Evolutionary conservation across 2,329 filamentous ascomycete genomes (phyloP).

Genomic region (Incumbomyces delicatus): DNA sequence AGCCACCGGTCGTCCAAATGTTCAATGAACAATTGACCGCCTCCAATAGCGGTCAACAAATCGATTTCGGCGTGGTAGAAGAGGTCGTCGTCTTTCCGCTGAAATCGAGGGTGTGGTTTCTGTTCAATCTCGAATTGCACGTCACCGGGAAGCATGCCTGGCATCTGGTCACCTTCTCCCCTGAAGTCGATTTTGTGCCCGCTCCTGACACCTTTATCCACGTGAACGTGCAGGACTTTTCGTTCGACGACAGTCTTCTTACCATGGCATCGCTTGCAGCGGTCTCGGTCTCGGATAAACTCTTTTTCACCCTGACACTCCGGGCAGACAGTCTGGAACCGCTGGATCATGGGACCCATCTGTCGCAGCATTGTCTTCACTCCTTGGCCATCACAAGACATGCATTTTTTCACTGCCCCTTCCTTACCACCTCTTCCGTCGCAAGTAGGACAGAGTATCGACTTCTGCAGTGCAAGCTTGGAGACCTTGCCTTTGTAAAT

Average conservation of each 20-base stretch:
- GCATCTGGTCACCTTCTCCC: slow-evolving; percentile 91
- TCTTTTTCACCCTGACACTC: slow-evolving; percentile 98
- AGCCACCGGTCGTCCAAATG: slow-evolving; percentile 97
- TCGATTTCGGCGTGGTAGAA: slow-evolving; percentile 95
- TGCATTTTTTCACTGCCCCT: slow-evolving; percentile 87
- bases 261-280: slow-evolving; percentile 89
- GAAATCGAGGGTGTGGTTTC: slow-evolving; percentile 94
- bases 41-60: slow-evolving; percentile 84
- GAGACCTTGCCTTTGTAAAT: slow-evolving; percentile 97
- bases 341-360: slow-evolving; percentile 99
- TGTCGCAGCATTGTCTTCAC: slow-evolving; percentile 99
- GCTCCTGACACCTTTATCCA: slow-evolving; percentile 85
- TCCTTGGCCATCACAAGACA: slow-evolving; percentile 82
- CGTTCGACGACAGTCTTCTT: slow-evolving; percentile 98
- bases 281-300: slow-evolving; percentile 91
- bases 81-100: slow-evolving; percentile 89
- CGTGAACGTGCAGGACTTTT: slow-evolving; percentile 96
- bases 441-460: slow-evolving; percentile 91
- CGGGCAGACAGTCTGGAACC: slow-evolving; percentile 97
- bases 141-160: slow-evolving; percentile 85
- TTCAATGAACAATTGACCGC: slow-evolving; percentile 84
- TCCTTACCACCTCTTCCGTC: slow-evolving; percentile 93
- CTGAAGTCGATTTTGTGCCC: slow-evolving; percentile 96
- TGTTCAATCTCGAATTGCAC: slow-evolving; percentile 98
- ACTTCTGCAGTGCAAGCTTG: slow-evolving; percentile 94